Evolutionary conservation across 768 basidiomycete species (phyloP).

Genomic region (Gelatoporia subvermispora): DNA sequence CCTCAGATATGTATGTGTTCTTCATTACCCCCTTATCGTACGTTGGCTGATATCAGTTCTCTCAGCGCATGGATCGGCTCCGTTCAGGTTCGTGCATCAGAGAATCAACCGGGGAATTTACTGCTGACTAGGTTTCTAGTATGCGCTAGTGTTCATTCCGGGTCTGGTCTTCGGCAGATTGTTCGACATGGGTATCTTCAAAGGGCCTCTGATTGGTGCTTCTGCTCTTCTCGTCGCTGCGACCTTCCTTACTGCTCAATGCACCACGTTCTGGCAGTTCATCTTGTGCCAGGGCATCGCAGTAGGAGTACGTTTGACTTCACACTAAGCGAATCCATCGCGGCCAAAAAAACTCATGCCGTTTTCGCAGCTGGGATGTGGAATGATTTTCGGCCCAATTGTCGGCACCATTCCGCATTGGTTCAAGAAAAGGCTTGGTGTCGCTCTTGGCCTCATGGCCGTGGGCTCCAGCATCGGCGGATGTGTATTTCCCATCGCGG

Average conservation of each 20-base stretch:
- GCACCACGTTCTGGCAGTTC: conserved; percentile 74
- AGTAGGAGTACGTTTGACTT: conserved; percentile 45
- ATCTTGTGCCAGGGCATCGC: conserved; percentile 69
- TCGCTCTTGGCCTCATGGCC: conserved; percentile 59
- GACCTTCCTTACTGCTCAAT: conserved; percentile 67
- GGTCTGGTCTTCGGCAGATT: conserved; percentile 61
- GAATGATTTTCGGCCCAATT: conserved; percentile 60
- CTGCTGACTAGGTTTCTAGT: conserved; percentile 33
- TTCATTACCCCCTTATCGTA: background rate
- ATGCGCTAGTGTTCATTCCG: conserved; percentile 57
- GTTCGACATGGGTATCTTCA: conserved; percentile 71
- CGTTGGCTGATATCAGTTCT: conserved; percentile 1
- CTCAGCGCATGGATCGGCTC: conserved; percentile 81
- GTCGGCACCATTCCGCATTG: conserved; percentile 63
- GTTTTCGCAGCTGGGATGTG: conserved; percentile 26
- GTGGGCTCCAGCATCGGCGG: conserved; percentile 69
- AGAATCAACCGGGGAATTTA: background rate
- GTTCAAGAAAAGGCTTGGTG: conserved; percentile 55
- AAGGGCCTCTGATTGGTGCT: conserved; percentile 40
- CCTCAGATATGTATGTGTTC: conserved; percentile 56
- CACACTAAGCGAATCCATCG: background rate
- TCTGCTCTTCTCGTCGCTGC: conserved; percentile 47
- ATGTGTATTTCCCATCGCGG: conserved; percentile 58
- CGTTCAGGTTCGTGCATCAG: conserved; percentile 42
- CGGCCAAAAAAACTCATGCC: background rate